These are phyloP conservation scores for Apiotrichum veenhuisii DNA, from an alignment of 1,284 basidiomycete genomes.

Conservation along the genomic window DNA sequence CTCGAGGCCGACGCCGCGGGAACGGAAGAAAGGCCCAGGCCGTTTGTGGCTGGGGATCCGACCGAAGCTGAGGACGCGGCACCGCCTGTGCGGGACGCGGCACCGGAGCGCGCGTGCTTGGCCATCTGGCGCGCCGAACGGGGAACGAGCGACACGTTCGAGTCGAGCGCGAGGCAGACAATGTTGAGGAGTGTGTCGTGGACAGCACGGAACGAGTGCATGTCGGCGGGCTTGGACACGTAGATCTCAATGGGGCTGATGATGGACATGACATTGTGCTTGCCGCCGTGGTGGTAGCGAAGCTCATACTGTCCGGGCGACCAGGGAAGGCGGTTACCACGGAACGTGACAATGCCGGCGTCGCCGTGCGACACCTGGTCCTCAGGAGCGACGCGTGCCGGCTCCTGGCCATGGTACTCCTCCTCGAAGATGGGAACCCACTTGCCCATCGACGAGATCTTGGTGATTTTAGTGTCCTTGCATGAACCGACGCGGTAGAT, in stretches of 20 bases:
- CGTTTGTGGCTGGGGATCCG: background rate
- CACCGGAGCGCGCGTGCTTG: background rate
- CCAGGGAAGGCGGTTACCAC: slow-evolving; percentile 79
- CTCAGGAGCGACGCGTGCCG: slow-evolving; percentile 51
- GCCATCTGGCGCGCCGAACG: slow-evolving; percentile 51
- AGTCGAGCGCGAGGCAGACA: slow-evolving; percentile 80
- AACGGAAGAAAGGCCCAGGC: background rate
- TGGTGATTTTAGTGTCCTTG: slow-evolving; percentile 74
- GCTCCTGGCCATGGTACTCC: slow-evolving; percentile 87
- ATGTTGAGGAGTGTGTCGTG: slow-evolving; percentile 66
- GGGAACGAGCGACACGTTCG: slow-evolving; percentile 75
- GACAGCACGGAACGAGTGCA: slow-evolving; percentile 62
- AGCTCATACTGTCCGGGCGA: slow-evolving; percentile 81
- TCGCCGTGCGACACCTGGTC: slow-evolving; percentile 47
- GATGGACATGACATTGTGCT: slow-evolving; percentile 89
- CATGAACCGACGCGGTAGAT: slow-evolving; percentile 88
- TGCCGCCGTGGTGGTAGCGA: slow-evolving; percentile 76
- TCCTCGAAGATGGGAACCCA: slow-evolving; percentile 89
- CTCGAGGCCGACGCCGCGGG: background rate
- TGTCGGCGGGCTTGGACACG: slow-evolving; percentile 37
- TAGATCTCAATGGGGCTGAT: slow-evolving; percentile 82
- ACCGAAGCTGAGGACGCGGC: background rate
- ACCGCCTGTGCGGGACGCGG: background rate
- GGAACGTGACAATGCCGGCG: slow-evolving; percentile 69
- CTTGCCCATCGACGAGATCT: slow-evolving; percentile 79